Conservation (phyloP, 495 filamentous ascomycete genomes). For the Penicillium bialowiezense region DNA sequence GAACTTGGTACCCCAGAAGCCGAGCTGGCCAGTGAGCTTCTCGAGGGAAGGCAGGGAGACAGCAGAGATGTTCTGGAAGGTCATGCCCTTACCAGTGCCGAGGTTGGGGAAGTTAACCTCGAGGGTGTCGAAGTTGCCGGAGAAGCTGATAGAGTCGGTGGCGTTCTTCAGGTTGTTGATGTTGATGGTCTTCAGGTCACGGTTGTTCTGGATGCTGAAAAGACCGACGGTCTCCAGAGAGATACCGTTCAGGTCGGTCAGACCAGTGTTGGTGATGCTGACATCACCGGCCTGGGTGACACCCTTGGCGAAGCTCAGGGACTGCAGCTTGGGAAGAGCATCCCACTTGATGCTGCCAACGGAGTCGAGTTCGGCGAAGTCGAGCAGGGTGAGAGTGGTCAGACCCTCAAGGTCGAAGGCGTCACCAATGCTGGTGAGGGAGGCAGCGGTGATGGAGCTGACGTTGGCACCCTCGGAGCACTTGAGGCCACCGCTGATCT, state of each 20-base stretch:
- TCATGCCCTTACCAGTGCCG: conserved; percentile 74
- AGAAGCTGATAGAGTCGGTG: conserved; percentile 58
- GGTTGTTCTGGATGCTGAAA: conserved; percentile 83
- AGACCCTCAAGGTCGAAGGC: conserved; percentile 63
- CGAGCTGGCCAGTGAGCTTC: conserved; percentile 72
- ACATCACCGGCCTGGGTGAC: conserved; percentile 63
- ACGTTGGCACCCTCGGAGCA: conserved; percentile 57
- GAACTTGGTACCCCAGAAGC: conserved; percentile 81
- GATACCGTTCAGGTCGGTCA: conserved; percentile 73
- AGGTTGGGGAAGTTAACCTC: conserved; percentile 78
- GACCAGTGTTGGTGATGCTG: conserved; percentile 76
- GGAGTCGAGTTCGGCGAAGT: conserved; percentile 56
- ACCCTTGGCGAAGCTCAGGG: conserved; percentile 61
- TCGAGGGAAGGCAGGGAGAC: conserved; percentile 75
- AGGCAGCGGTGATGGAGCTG: conserved; percentile 49
- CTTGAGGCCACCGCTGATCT: conserved; percentile 68
- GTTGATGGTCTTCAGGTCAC: conserved; percentile 62
- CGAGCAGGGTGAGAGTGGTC: conserved; percentile 62
- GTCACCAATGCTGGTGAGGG: conserved; percentile 53
- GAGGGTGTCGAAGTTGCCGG: conserved; percentile 52
- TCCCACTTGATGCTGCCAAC: conserved; percentile 67
- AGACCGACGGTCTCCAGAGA: conserved; percentile 59
- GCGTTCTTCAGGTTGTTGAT: conserved; percentile 69
- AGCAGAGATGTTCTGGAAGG: conserved; percentile 76
- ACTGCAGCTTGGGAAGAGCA: conserved; percentile 68